Evolutionary conservation across 768 basidiomycete species (phyloP), one percentile per base, ranked within the genome.

Genomic region (Suillus sp.): DNA sequence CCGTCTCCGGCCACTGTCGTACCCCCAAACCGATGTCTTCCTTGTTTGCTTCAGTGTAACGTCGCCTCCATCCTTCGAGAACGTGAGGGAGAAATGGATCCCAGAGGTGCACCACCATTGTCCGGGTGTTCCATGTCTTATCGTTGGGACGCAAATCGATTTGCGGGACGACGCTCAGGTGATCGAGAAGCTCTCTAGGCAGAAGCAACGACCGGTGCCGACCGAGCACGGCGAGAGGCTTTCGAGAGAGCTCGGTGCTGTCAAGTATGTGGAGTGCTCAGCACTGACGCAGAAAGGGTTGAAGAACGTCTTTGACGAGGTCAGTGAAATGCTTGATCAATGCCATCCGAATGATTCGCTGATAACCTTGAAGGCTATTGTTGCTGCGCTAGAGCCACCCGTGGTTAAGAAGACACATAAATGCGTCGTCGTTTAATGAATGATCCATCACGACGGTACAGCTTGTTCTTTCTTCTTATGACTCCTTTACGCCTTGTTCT

Each of bases 61-160:
- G 47, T 95, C 93, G 11, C 97, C 96, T 4, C 96, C 97, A 34
- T 96, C 95, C 55, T 99, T 98, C 74, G 97, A 99, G 79, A 99
- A 99, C 90, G 96, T 99, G 72, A 99, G 97, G 86, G 97, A 99
- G 81, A 99, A 99, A 78, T 99, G 97, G 97, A 97, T 99, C 86
- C 97, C 97, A 6, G 97, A 99, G 81, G 96, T 99, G 60, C 96
- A 96, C 76, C 97, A 99, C 76, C 97, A 99, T 74, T 99, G 97
- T 84, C 97, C 97, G 18, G 96, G 97, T 57, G 96, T 98, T 63
- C 96, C 96, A 68, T 98, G 96, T 85, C 88, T 99, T 72, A 98
- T 99, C 73, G 96, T 99, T 62, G 97, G 97, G 68, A 99, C 97
- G 55, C 97, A 99, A 81, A 84, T 97, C 74, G 97, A 99, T 85